Conservation (phyloP, 2,329 filamentous ascomycete species). For the Fusarium concolor region DNA sequence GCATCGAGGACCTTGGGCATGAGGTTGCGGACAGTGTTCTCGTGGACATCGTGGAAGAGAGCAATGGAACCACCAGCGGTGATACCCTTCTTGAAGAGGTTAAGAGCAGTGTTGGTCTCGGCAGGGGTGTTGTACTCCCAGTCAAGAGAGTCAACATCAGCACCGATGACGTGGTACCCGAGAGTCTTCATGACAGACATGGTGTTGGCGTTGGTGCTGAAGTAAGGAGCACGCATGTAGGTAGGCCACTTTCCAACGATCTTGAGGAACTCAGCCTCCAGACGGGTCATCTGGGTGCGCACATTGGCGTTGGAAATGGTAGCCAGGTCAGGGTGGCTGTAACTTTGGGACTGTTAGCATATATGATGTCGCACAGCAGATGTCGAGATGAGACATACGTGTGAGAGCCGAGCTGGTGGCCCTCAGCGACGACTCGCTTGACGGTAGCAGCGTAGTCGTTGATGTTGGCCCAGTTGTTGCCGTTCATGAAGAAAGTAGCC, state of each 20-base stretch:
- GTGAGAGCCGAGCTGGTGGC: conserved; percentile 66
- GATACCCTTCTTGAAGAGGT: conserved; percentile 46
- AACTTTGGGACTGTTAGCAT: conserved; percentile 51
- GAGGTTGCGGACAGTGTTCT: conserved; percentile 50
- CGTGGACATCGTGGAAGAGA: conserved; percentile 61
- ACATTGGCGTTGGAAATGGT: conserved; percentile 42
- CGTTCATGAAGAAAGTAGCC: conserved; percentile 42
- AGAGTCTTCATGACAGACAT: conserved; percentile 50
- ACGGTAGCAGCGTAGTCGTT: conserved; percentile 38
- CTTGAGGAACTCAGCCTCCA: conserved; percentile 52
- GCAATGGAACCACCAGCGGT: conserved; percentile 55
- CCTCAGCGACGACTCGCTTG: conserved; percentile 56
- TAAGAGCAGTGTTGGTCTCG: conserved; percentile 32
- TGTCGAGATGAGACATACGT: conserved; percentile 12
- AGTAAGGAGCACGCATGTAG: conserved; percentile 55
- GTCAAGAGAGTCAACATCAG: conserved; percentile 68
- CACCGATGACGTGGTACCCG: conserved; percentile 64
- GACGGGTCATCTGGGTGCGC: conserved; percentile 50
- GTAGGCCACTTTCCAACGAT: conserved; percentile 49
- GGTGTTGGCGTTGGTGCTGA: conserved; percentile 49
- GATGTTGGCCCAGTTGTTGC: conserved; percentile 42
- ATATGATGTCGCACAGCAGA: neutral
- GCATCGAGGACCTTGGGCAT: conserved; percentile 29
- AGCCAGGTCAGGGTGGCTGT: conserved; percentile 53
- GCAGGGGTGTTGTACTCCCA: conserved; percentile 55